phyloP scores from a whole-genome alignment of 306 rosid species.

The Abrus precatorius region DNA sequence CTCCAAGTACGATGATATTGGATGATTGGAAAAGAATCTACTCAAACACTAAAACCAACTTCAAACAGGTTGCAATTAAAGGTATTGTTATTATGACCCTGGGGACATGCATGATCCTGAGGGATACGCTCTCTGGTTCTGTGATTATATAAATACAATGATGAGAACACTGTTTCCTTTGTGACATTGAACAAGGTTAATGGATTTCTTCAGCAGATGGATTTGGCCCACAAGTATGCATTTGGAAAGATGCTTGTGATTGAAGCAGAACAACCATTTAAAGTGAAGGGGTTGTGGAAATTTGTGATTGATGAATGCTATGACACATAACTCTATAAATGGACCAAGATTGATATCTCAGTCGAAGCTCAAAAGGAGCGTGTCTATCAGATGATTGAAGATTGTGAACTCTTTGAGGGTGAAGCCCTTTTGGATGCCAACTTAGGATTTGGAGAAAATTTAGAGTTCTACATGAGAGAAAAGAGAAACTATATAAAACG shows the following conservation, averaged over 20 bases:
- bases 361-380: slow-evolving; percentile 82
- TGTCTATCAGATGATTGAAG: slow-evolving; percentile 80
- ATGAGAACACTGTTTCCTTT: slow-evolving; percentile 78
- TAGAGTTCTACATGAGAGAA: too few species aligned
- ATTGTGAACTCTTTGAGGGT: slow-evolving; percentile 78
- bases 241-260: slow-evolving; percentile 89
- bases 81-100: slow-evolving; percentile 49
- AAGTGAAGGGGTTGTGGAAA: slow-evolving; percentile 87
- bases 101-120: slow-evolving; percentile 95
- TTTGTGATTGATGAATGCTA: slow-evolving; percentile 82
- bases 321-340: slow-evolving; percentile 79
- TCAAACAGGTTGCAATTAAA: slow-evolving; percentile 86
- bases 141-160: slow-evolving; percentile 78
- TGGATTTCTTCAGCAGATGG: slow-evolving; percentile 86
- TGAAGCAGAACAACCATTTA: slow-evolving; percentile 74
- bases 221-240: slow-evolving; percentile 82
- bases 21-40: slow-evolving; percentile 92
- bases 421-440: slow-evolving; percentile 78
- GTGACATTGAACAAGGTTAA: slow-evolving; percentile 81
- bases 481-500: too few species aligned
- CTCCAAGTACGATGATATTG: slow-evolving; percentile 79
- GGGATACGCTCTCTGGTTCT: slow-evolving; percentile 89
- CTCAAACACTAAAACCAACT: slow-evolving; percentile 81
- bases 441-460: too few species aligned
- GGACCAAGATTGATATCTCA: slow-evolving; percentile 74